phyloP scores from a whole-genome alignment of 2,329 filamentous ascomycete species.

The Colletotrichum nymphaeae region DNA sequence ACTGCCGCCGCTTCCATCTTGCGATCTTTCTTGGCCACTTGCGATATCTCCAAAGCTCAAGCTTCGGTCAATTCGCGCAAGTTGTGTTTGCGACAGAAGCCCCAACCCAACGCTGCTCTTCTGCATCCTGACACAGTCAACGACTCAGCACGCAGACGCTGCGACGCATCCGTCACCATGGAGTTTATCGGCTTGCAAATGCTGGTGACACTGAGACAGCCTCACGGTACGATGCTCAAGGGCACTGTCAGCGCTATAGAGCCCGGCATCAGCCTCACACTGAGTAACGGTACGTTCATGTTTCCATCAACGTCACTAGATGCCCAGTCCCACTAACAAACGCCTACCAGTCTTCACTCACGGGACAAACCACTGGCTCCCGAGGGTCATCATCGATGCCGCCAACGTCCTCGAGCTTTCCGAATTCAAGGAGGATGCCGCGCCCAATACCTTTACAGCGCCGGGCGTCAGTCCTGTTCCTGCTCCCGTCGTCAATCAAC shows the following conservation, averaged over 20 bases:
- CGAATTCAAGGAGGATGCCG: constrained; percentile 48
- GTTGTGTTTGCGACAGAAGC: not conserved
- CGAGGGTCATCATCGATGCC: constrained; percentile 56
- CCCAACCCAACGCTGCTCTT: not conserved
- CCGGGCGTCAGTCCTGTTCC: constrained; percentile 40
- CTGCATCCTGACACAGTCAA: constrained; percentile 18
- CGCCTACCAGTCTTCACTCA: constrained; percentile 50
- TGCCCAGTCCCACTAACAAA: not conserved
- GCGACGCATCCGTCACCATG: constrained; percentile 56
- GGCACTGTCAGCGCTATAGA: constrained; percentile 78
- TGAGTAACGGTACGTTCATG: constrained; percentile 77
- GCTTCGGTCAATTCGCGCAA: not conserved
- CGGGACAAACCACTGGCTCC: constrained; percentile 53
- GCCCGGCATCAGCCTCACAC: constrained; percentile 73
- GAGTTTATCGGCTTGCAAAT: constrained; percentile 83
- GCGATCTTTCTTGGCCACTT: not conserved
- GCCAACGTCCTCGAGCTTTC: constrained; percentile 58
- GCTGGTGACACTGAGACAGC: constrained; percentile 76
- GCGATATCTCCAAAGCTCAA: not conserved
- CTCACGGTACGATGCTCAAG: constrained; percentile 72
- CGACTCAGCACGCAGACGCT: constrained; percentile 24
- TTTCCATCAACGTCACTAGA: constrained; percentile 6
- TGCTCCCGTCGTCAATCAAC: constrained; percentile 42
- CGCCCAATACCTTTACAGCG: constrained; percentile 43
- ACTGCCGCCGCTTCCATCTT: not conserved